Evolutionary conservation across 768 basidiomycete species (phyloP).

Genomic region (Pleurotus djamor): DNA sequence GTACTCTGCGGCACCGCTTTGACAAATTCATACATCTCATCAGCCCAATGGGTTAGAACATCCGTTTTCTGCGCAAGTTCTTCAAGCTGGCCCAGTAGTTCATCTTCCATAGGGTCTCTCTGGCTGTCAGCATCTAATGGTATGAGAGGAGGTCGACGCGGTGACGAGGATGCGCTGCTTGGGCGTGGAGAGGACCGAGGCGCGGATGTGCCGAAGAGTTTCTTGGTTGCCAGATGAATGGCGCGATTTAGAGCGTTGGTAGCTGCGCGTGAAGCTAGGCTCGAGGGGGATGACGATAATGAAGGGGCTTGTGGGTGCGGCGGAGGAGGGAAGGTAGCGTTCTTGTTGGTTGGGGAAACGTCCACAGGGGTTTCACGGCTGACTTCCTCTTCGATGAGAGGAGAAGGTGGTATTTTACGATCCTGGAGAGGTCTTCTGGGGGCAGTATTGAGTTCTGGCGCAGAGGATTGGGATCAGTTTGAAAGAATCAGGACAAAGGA

Average conservation of each 20-base stretch:
- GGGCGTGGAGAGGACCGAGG: slow-evolving; percentile 33
- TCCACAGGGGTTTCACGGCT: slow-evolving; percentile 20
- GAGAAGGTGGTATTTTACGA: slow-evolving; percentile 45
- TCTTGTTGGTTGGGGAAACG: slow-evolving; percentile 28
- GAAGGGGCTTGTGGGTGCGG: slow-evolving; percentile 52
- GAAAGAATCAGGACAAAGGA: neutral
- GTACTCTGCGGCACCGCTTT: slow-evolving; percentile 81
- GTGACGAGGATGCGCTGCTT: slow-evolving; percentile 48
- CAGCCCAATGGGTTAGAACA: slow-evolving; percentile 90
- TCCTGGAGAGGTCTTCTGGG: slow-evolving; percentile 62
- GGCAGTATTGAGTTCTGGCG: slow-evolving; percentile 59
- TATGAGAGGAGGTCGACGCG: slow-evolving; percentile 55
- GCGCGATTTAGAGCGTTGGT: slow-evolving; percentile 79
- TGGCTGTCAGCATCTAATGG: slow-evolving; percentile 40
- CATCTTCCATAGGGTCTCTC: slow-evolving; percentile 77
- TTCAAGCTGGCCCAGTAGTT: slow-evolving; percentile 77
- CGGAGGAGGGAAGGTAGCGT: slow-evolving; percentile 70
- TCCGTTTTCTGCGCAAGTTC: slow-evolving; percentile 96
- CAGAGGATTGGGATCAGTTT: neutral
- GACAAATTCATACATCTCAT: slow-evolving; percentile 89
- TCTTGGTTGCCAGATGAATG: slow-evolving; percentile 77
- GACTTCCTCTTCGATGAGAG: slow-evolving; percentile 43
- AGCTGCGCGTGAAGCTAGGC: slow-evolving; percentile 56
- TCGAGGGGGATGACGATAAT: slow-evolving; percentile 65
- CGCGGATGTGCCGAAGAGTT: slow-evolving; percentile 63